Conservation (phyloP, 1,284 basidiomycete genomes). For the Boletus sp. region DNA sequence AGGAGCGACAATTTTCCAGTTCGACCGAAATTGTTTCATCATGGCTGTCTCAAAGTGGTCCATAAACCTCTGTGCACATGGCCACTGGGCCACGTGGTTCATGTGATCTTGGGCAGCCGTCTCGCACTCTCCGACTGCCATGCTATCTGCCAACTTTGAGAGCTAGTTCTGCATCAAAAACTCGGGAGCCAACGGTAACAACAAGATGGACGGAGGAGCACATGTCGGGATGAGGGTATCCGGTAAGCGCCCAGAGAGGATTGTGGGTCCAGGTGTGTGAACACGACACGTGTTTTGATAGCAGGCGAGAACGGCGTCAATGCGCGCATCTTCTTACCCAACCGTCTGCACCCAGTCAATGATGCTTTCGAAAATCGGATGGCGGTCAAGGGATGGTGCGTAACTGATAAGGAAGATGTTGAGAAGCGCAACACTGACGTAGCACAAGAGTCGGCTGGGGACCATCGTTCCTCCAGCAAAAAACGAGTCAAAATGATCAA, state of each 20-base stretch:
- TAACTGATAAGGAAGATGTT: background rate
- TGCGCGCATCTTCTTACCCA: background rate
- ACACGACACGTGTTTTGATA: background rate
- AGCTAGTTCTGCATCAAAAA: no score
- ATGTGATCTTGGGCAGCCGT: no score
- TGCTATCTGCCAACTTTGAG: no score
- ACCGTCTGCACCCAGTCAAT: background rate
- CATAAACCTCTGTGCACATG: no score
- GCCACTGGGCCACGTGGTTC: no score
- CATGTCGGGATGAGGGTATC: background rate
- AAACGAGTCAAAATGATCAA: background rate
- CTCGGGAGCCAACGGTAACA: no score
- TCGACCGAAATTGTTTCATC: no score
- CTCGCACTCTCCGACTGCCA: no score
- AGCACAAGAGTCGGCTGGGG: background rate
- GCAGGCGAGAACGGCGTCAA: background rate
- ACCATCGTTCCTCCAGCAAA: background rate
- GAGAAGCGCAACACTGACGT: background rate
- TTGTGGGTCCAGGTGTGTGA: background rate
- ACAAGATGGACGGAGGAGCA: background rate
- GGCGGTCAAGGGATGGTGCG: slow-evolving; percentile 4
- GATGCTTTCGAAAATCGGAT: background rate
- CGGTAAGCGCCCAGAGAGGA: background rate
- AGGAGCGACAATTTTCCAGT: no score
- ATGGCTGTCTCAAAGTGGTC: no score